Base-by-base conservation (phyloP, 2,329 filamentous ascomycete species). In the Sarocladium kiliense region DNA sequence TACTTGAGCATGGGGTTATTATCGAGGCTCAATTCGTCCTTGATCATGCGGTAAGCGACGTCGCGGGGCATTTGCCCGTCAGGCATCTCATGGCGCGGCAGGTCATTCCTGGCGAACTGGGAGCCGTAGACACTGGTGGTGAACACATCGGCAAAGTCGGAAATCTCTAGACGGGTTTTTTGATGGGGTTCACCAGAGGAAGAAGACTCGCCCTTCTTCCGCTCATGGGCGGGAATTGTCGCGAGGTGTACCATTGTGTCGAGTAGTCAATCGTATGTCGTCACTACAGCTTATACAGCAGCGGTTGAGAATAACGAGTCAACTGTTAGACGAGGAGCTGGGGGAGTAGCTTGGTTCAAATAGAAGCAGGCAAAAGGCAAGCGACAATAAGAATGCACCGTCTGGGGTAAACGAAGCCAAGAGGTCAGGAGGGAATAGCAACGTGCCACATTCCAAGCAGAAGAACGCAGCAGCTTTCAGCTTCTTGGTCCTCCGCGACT, bases 11-110 rank as follows among this genome's bases (percentile, higher is more conserved):
- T 93, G 9, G 91, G 91, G 63, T 93, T 95, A 55, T 91, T 91
- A 68, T 97, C 93, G 54, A 97, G 77, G 60, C 89, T 94, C 60
- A 97, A 78, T 67, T 96, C 90, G 69, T 97, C 93, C 77, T 91
- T 93, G 78, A 97, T 97, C 89, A 97, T 88, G 50, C 91, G 87
- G 71, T 97, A 96, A n/a, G 93, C 93, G 54, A 96, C 82, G 62
- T 96, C 89, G 63, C 83, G 85, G 44, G 93, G 93, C 92, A 97
- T 96, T 73, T 95, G 89, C 19, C 74, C 66, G 64, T 96, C 91
- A 1, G 93, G 91, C 84, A 97, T 97, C 74, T 91, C 87, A 66
- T 88, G 78, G 66, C 81, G 83, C 26, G 92, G 91, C 41, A 97
- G 78, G 65, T 96, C 90, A 66, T 88, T 77, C 30, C 82, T 81